phyloP scores from a whole-genome alignment of 192 early-diverging fungal genomes.

The Linnemannia elongata region DNA sequence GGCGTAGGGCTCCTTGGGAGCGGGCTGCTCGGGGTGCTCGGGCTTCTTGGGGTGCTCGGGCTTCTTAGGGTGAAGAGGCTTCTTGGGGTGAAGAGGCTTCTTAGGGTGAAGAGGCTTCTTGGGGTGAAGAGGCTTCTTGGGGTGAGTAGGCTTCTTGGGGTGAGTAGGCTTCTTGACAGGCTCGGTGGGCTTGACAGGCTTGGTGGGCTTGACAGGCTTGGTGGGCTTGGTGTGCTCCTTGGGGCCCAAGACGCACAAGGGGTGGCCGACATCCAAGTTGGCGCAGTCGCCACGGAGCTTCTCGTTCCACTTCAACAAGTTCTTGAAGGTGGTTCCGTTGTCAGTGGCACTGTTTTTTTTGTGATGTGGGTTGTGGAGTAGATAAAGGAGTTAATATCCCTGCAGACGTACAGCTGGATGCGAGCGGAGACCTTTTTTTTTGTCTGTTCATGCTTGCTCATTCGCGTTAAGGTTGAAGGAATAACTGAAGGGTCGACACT shows the following conservation, averaged over 20 bases:
- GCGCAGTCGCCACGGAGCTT: constrained; percentile 39
- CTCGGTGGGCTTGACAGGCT: constrained; percentile 9
- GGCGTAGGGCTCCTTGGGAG: not conserved
- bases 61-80: not conserved
- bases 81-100: not conserved
- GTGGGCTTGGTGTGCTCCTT: constrained; percentile 10
- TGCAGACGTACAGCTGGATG: not conserved
- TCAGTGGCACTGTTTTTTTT: constrained; percentile 6
- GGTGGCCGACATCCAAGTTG: constrained; percentile 43
- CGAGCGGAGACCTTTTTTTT: not conserved
- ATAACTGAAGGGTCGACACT: not conserved
- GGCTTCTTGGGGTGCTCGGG: constrained; percentile 4
- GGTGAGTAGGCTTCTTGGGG: not conserved
- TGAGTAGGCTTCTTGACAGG: not conserved
- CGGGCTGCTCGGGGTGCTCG: not conserved
- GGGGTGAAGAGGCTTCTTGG: not conserved
- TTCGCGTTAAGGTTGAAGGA: not conserved
- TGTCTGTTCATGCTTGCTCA: not conserved
- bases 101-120: not conserved
- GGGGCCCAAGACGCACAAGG: constrained; percentile 29
- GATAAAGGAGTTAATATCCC: not conserved
- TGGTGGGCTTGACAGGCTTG: not conserved
- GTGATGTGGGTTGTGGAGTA: not conserved
- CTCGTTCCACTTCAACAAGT: constrained; percentile 32
- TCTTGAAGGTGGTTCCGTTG: constrained; percentile 30